phyloP scores from a whole-genome alignment of 257 asterid genomes.

The Hygrophila difformis region DNA sequence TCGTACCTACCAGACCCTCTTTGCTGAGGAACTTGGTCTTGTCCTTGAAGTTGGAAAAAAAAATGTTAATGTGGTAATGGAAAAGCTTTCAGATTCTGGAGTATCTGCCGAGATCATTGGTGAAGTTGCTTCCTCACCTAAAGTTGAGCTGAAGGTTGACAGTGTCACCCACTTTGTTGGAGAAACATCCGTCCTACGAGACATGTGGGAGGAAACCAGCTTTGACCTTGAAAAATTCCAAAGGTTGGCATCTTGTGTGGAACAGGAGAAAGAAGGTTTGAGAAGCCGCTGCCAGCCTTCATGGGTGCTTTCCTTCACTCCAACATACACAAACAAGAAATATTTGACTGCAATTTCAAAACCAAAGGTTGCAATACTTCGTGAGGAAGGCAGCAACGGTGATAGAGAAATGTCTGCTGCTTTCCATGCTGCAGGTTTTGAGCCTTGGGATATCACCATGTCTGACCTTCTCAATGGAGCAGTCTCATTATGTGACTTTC shows the following conservation, averaged over 20 bases:
- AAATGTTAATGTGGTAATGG: constrained; percentile 32
- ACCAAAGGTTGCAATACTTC: constrained; percentile 80
- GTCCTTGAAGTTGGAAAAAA: constrained; percentile 53
- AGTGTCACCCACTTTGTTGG: constrained; percentile 49
- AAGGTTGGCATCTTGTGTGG: constrained; percentile 72
- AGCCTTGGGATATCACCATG: constrained; percentile 92
- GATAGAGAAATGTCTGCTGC: constrained; percentile 98
- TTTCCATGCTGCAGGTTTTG: constrained; percentile 83
- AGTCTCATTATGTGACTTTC: constrained; percentile 38
- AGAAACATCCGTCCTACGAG: constrained; percentile 51
- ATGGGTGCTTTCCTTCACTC: constrained; percentile 71
- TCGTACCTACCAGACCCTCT: constrained; percentile 44
- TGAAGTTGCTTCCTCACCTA: constrained; percentile 40
- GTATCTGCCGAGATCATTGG: constrained; percentile 56
- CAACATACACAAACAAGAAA: constrained; percentile 41
- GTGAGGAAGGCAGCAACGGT: constrained; percentile 97
- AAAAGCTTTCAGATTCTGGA: constrained; percentile 39
- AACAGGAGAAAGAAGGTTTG: constrained; percentile 70
- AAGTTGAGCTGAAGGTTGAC: constrained; percentile 48
- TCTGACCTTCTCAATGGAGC: constrained; percentile 82
- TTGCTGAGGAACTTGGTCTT: constrained; percentile 87
- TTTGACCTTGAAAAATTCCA: constrained; percentile 75
- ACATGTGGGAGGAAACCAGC: constrained; percentile 90
- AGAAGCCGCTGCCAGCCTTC: constrained; percentile 54
- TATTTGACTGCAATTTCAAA: constrained; percentile 42